phyloP scores from a whole-genome alignment of 306 rosid genomes.

The Prinsepia uniflora region DNA sequence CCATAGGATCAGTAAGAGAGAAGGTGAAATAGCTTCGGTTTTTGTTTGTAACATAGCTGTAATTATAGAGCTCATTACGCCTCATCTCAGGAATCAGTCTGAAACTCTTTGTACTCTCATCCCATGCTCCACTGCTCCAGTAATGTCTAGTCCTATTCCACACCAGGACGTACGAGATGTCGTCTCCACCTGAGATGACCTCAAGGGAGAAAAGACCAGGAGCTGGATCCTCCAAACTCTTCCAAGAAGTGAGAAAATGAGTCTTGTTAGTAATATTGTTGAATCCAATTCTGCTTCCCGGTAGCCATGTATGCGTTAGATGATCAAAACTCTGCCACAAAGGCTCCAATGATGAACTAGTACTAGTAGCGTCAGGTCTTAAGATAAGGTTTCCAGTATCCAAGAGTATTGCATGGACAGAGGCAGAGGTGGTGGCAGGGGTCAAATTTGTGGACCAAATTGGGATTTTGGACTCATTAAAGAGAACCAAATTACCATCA shows the following conservation, averaged over 20 bases:
- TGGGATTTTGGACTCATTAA: slow-evolving; percentile 26
- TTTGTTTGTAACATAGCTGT: background rate
- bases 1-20: background rate
- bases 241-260: slow-evolving; percentile 56
- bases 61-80: slow-evolving; percentile 25
- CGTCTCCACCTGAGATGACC: background rate
- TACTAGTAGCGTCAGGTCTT: slow-evolving; percentile 4
- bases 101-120: slow-evolving; percentile 27
- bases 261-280: slow-evolving; percentile 39
- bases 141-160: slow-evolving; percentile 43
- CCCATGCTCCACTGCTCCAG: slow-evolving; percentile 51
- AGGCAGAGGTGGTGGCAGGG: slow-evolving; percentile 19
- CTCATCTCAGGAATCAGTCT: slow-evolving; percentile 45
- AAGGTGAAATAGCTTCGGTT: slow-evolving; percentile 47
- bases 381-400: slow-evolving; percentile 39
- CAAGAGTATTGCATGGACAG: slow-evolving; percentile 18
- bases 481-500: slow-evolving; percentile 42
- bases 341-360: slow-evolving; percentile 6
- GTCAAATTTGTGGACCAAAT: slow-evolving; percentile 65
- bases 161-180: slow-evolving; percentile 18
- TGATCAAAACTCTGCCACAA: slow-evolving; percentile 65
- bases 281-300: slow-evolving; percentile 37
- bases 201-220: slow-evolving; percentile 17
- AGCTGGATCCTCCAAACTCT: slow-evolving; percentile 34
- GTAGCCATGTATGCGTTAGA: slow-evolving; percentile 59